Evolutionary conservation across 2,329 filamentous ascomycete genomes (phyloP), one percentile per base, ranked within the genome.

Genomic region (Neoarthrinium moseri): DNA sequence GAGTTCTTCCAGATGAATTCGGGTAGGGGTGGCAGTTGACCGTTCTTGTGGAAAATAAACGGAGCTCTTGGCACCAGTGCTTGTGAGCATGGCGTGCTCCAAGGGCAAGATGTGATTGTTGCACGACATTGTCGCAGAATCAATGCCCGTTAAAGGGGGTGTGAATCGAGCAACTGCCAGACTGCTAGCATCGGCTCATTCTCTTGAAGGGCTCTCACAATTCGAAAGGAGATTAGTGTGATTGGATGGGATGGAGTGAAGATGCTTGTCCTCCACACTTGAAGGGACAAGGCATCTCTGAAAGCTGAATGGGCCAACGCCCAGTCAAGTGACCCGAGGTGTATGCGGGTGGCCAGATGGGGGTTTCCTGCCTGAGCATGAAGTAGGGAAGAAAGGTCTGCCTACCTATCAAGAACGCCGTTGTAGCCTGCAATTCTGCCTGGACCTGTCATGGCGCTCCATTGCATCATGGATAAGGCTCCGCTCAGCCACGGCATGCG

Each of bases 401-500:
- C 89, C 86, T 83, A 97, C 92, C 90, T 95, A 74, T 97, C 92
- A 68, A 96, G 73, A 65, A 84, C 77, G 53, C 90, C 85, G 66
- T 95, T 80, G 22, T 86, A 81, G 59, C 80, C 78, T 62, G 87
- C 90, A 53, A 95, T 68, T 68, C 71, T 80, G 59, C 90, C 88
- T 53, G 89, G 89, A 20, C 91, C 89, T 59, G 76, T 74, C 60
- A 92, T 69, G 59, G 84, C 77, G 55, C 83, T 76, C 75, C 87
- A 85, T 69, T 94, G 89, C 55, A 86, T 65, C 67, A 96, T 79
- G 47, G 87, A 87, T 49, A 94, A 65, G 56, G 81, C 72, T 62
- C 89, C 89, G 61, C 77, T 78, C 46, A 96, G 78, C 92, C 92
- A 97, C 52, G 92, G 92, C 90, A 96, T 95, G 67, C 90, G 87